Conservation (phyloP, 345 rosid species). For the Microthlaspi erraticum region DNA sequence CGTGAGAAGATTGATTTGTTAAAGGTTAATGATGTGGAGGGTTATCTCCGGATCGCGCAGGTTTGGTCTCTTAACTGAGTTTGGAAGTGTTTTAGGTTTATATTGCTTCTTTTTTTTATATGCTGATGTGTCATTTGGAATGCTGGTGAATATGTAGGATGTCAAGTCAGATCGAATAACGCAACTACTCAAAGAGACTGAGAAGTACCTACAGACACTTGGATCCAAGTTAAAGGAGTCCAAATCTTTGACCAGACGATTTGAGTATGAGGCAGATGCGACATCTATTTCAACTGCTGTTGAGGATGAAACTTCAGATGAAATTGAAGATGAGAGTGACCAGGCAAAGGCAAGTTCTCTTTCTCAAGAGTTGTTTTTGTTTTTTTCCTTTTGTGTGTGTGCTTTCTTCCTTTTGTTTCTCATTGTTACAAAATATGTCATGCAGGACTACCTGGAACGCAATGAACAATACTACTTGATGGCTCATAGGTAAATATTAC, state of each 20-base stretch:
- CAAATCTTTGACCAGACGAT: constrained; percentile 57
- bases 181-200: constrained; percentile 88
- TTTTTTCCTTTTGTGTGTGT: not conserved
- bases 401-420: constrained; percentile 9
- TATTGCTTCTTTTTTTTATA: constrained; percentile 19
- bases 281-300: constrained; percentile 41
- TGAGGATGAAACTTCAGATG: constrained; percentile 67
- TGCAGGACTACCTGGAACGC: constrained; percentile 94
- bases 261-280: constrained; percentile 74
- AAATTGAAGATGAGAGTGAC: constrained; percentile 87
- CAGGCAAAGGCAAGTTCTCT: constrained; percentile 77
- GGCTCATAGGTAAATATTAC: constrained; percentile 78
- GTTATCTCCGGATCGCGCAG: constrained; percentile 96
- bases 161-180: constrained; percentile 93
- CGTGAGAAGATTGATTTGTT: constrained; percentile 92
- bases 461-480: constrained; percentile 92
- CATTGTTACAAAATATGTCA: constrained; percentile 30
- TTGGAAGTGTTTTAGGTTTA: constrained; percentile 14
- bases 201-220: constrained; percentile 88
- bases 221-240: constrained; percentile 85
- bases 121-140: not conserved
- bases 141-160: constrained; percentile 53
- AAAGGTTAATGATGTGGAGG: constrained; percentile 95
- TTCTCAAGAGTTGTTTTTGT: not conserved
- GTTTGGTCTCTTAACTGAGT: constrained; percentile 50